Conservation (phyloP, 2,329 filamentous ascomycete genomes). For the Aureobasidium sp. region DNA sequence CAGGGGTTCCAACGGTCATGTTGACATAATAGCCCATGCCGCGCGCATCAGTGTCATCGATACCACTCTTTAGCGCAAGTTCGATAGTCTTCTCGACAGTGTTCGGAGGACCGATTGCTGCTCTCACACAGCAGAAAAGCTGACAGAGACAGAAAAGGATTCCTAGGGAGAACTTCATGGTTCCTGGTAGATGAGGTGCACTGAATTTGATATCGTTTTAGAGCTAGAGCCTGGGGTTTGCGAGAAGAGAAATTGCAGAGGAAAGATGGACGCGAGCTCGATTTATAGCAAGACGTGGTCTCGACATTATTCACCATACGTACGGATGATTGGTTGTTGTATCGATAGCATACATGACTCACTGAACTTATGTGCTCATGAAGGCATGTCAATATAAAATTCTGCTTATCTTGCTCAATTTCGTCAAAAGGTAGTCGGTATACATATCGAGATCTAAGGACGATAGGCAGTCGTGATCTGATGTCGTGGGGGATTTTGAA, state of each 20-base stretch:
- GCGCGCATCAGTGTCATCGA: not conserved
- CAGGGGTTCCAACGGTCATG: slow-evolving; percentile 29
- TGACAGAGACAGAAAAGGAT: not conserved
- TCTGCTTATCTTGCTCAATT: not conserved
- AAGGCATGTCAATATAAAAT: not conserved
- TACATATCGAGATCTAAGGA: not conserved
- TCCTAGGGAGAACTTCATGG: not conserved
- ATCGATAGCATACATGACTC: not conserved
- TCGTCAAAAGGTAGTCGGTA: not conserved
- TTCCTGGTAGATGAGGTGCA: not conserved
- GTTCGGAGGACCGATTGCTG: not conserved
- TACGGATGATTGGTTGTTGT: not conserved
- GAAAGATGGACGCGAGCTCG: not conserved
- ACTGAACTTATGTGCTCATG: not conserved
- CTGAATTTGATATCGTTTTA: not conserved
- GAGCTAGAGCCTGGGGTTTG: not conserved
- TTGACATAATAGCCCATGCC: not conserved
- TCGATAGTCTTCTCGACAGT: slow-evolving; percentile 4
- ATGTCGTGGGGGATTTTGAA: not conserved
- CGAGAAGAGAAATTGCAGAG: not conserved
- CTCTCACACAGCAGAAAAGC: not conserved
- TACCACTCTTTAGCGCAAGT: not conserved
- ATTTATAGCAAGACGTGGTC: not conserved
- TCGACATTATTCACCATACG: not conserved
- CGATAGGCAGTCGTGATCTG: not conserved